Evolutionary conservation across 768 basidiomycete genomes (phyloP).

Genomic region (Strobilomyces confusus): DNA sequence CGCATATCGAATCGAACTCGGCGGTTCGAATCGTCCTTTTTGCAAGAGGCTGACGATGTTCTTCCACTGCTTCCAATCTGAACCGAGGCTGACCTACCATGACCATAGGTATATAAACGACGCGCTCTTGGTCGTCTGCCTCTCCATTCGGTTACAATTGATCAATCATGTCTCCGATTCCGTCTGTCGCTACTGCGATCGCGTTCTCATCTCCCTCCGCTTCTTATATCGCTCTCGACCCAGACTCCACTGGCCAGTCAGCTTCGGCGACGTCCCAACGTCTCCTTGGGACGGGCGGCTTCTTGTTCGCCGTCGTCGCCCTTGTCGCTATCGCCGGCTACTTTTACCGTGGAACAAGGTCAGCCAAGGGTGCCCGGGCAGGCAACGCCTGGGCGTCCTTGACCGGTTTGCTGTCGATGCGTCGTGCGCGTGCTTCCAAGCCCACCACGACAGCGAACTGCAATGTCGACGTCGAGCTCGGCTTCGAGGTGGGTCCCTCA

Average conservation of each 20-base stretch:
- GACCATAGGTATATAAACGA: conserved; percentile 7
- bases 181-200: conserved; percentile 9
- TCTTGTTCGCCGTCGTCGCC: conserved; percentile 8
- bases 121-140: background rate
- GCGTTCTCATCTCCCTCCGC: background rate
- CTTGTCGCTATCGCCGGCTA: conserved; percentile 15
- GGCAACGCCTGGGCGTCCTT: conserved; percentile 7
- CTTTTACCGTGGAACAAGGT: conserved; percentile 10
- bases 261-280: background rate
- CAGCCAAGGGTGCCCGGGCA: background rate
- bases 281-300: conserved; percentile 12
- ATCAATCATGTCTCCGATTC: conserved; percentile 18
- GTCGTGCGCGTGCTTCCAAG: background rate
- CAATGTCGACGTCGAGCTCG: conserved; percentile 9
- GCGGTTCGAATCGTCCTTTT: background rate
- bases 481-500: conserved; percentile 6
- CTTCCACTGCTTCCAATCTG: background rate
- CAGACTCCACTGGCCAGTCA: background rate
- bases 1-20: too few species aligned
- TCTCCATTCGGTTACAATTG: background rate
- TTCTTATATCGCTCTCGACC: conserved; percentile 1
- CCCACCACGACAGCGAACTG: background rate
- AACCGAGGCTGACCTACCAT: background rate
- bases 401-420: conserved; percentile 4
- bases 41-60: conserved; percentile 10